phyloP scores from a whole-genome alignment of 345 rosid species.

The Lumnitzera littorea region DNA sequence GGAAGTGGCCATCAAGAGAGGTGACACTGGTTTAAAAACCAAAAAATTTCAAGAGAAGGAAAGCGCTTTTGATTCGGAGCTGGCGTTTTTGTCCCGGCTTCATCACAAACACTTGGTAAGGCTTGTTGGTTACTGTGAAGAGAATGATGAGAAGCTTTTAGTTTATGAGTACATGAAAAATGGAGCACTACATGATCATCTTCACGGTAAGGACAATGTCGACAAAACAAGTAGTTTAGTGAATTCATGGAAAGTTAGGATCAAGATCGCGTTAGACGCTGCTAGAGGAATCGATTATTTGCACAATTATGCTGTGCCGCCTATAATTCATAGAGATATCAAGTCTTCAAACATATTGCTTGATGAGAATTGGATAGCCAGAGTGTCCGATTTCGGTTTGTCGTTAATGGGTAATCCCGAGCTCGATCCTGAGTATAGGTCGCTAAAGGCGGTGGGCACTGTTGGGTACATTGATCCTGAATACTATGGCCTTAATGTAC shows the following conservation, averaged over 20 bases:
- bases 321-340: slow-evolving; percentile 83
- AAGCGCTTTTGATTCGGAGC: slow-evolving; percentile 76
- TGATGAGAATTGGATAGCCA: slow-evolving; percentile 62
- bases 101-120: slow-evolving; percentile 86
- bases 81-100: slow-evolving; percentile 71
- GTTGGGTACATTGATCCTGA: slow-evolving; percentile 92
- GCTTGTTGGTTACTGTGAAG: slow-evolving; percentile 15
- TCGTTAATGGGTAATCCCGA: slow-evolving; percentile 51
- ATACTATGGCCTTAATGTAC: slow-evolving; percentile 72
- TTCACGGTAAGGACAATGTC: slow-evolving; percentile 54
- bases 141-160: slow-evolving; percentile 44
- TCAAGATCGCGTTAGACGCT: slow-evolving; percentile 75
- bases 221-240: slow-evolving; percentile 47
- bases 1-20: slow-evolving; percentile 85
- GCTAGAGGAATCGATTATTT: slow-evolving; percentile 87
- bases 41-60: slow-evolving; percentile 86
- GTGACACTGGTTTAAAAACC: slow-evolving; percentile 49
- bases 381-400: slow-evolving; percentile 85
- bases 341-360: slow-evolving; percentile 81
- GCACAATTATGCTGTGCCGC: slow-evolving; percentile 75
- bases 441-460: slow-evolving; percentile 75
- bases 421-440: slow-evolving; percentile 20
- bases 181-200: slow-evolving; percentile 78
- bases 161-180: slow-evolving; percentile 93
- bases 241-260: slow-evolving; percentile 84